Percentiles rank a stretch among this genome's conserved stretches.
phyloP scores from a whole-genome alignment of 257 asterid species.

The Scutellaria minor region DNA sequence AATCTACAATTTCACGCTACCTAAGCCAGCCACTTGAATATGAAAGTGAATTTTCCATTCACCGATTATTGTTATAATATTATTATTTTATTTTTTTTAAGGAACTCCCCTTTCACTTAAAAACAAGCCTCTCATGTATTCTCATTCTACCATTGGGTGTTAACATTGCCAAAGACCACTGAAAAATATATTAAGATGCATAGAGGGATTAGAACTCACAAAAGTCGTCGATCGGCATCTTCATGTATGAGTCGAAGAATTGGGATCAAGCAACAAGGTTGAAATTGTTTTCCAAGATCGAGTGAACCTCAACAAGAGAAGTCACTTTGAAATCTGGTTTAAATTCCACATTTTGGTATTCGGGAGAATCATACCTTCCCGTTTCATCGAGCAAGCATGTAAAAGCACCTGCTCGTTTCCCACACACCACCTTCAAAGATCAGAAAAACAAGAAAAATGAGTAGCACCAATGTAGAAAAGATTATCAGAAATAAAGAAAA shows the following conservation, averaged over 20 bases:
- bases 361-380: conserved; percentile 76
- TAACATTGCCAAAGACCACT: not conserved
- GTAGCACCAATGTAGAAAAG: no score
- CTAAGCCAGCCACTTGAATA: conserved; percentile 1
- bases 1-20: not conserved
- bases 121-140: not conserved
- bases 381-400: conserved; percentile 93
- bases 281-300: conserved; percentile 64
- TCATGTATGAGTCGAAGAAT: not conserved
- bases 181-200: conserved; percentile 13
- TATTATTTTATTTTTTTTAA: not conserved
- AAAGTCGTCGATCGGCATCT: not conserved
- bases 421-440: conserved; percentile 79
- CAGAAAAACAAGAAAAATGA: not conserved
- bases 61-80: no score
- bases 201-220: conserved; percentile 11
- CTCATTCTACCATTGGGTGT: not conserved
- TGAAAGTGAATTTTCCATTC: not conserved
- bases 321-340: conserved; percentile 86
- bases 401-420: conserved; percentile 88
- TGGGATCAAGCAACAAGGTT: conserved; percentile 53
- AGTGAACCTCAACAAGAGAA: conserved; percentile 68
- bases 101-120: conserved; percentile 21
- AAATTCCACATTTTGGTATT: conserved; percentile 52
- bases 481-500: not conserved